Evolutionary conservation across 805 yeast genomes (phyloP).

Genomic region (Ogataea pini): DNA sequence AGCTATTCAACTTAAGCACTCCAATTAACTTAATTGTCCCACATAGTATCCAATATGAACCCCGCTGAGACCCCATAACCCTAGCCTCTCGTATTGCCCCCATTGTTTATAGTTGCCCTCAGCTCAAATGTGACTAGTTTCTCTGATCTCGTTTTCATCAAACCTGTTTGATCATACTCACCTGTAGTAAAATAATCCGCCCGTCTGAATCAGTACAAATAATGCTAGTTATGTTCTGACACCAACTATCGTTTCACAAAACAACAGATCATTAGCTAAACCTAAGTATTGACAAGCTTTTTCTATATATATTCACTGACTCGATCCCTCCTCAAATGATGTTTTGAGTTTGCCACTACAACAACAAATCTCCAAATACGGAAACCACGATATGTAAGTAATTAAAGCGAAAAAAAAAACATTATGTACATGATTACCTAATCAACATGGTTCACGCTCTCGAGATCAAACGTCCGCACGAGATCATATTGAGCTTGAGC

Average conservation of each 20-base stretch:
- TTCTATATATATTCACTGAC: not conserved
- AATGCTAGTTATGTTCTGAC: not conserved
- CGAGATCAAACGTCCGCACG: constrained; percentile 22
- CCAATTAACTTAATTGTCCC: no score
- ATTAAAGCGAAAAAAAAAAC: not conserved
- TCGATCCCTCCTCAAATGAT: not conserved
- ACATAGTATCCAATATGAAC: no score
- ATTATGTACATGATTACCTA: constrained; percentile 1
- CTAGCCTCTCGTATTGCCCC: not conserved
- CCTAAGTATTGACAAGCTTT: not conserved
- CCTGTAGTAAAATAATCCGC: not conserved
- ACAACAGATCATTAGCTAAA: constrained; percentile 12
- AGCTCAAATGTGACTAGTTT: not conserved
- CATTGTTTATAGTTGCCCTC: not conserved
- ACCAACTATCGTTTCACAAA: not conserved
- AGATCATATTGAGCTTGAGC: constrained; percentile 25
- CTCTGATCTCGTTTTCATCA: not conserved
- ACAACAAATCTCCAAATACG: constrained; percentile 1
- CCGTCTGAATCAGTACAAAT: not conserved
- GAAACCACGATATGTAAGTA: constrained; percentile 8
- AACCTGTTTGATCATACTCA: not conserved
- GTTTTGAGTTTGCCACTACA: constrained; percentile 6
- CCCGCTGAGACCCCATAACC: not conserved
- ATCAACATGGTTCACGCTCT: constrained; percentile 10
- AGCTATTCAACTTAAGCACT: no score